Conservation (phyloP, 768 basidiomycete species). For the Termitomyces sp. region DNA sequence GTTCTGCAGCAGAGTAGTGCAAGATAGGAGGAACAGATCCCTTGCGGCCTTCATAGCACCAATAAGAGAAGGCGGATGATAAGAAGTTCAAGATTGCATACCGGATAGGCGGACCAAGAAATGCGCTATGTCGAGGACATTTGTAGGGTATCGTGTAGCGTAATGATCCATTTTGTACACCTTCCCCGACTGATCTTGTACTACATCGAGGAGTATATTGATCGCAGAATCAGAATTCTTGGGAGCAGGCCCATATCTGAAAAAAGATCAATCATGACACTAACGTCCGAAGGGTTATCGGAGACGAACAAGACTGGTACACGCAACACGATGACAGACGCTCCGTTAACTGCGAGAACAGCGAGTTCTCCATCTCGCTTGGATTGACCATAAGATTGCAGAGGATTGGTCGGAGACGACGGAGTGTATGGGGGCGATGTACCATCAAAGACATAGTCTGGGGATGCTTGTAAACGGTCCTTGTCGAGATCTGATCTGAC, state of each 20-base stretch:
- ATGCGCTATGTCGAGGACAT: conserved; percentile 79
- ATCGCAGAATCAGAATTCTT: conserved; percentile 86
- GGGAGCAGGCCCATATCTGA: conserved; percentile 81
- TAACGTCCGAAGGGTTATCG: not conserved
- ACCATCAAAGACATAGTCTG: conserved; percentile 96
- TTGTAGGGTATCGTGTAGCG: conserved; percentile 90
- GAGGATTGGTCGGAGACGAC: conserved; percentile 66
- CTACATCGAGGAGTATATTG: conserved; percentile 84
- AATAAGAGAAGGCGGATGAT: not conserved
- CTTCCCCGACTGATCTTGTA: conserved; percentile 83
- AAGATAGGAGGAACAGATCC: conserved; percentile 61
- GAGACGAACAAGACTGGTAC: conserved; percentile 80
- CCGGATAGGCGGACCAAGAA: conserved; percentile 77
- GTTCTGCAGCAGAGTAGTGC: conserved; percentile 81
- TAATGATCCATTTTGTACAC: conserved; percentile 94
- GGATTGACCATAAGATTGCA: conserved; percentile 84
- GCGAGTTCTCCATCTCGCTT: conserved; percentile 86
- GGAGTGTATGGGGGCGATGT: conserved; percentile 87
- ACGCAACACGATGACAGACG: conserved; percentile 66
- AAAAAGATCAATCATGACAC: not conserved
- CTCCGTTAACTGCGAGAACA: conserved; percentile 54
- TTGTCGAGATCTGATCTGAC: not conserved
- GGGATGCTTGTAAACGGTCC: not conserved
- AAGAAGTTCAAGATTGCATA: conserved; percentile 20
- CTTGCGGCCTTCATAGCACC: conserved; percentile 24